Evolutionary conservation across 1,284 basidiomycete species (phyloP).

Genomic region (Moniliophthora roreri): DNA sequence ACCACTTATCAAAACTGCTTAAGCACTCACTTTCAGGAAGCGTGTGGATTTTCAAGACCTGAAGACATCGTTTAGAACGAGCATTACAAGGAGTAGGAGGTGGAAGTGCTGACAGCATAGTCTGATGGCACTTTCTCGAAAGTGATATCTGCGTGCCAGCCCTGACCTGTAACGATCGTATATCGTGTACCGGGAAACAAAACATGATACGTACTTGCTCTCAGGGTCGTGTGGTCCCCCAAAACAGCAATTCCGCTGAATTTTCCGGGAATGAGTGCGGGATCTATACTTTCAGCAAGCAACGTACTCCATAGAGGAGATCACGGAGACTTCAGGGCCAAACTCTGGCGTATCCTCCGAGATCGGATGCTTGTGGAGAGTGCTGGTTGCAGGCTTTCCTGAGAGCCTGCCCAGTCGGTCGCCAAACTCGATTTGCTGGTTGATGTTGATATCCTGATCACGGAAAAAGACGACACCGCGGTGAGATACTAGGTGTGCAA

Average conservation of each 20-base stretch:
- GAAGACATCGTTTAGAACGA: background rate
- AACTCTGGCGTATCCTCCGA: conserved; percentile 50
- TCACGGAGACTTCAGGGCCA: conserved; percentile 48
- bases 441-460: conserved; percentile 36
- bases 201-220: conserved; percentile 27
- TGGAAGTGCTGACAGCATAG: conserved; percentile 43
- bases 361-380: conserved; percentile 67
- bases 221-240: conserved; percentile 26
- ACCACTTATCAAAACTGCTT: conserved; percentile 18
- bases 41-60: conserved; percentile 59
- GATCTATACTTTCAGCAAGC: conserved; percentile 2
- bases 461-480: conserved; percentile 77
- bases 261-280: background rate
- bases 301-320: conserved; percentile 40
- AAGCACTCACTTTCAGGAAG: conserved; percentile 40
- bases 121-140: conserved; percentile 71
- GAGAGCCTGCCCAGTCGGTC: conserved; percentile 52
- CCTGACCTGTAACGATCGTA: conserved; percentile 19
- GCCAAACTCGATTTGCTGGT: conserved; percentile 43
- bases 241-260: conserved; percentile 40
- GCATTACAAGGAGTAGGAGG: background rate
- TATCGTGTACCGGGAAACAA: background rate
- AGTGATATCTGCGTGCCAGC: conserved; percentile 68
- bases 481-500: conserved; percentile 59
- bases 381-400: conserved; percentile 54